These are phyloP conservation scores for Aphanomyces cochlioides DNA, from an alignment of 352 stramenopile species.

Conservation along the genomic window DNA sequence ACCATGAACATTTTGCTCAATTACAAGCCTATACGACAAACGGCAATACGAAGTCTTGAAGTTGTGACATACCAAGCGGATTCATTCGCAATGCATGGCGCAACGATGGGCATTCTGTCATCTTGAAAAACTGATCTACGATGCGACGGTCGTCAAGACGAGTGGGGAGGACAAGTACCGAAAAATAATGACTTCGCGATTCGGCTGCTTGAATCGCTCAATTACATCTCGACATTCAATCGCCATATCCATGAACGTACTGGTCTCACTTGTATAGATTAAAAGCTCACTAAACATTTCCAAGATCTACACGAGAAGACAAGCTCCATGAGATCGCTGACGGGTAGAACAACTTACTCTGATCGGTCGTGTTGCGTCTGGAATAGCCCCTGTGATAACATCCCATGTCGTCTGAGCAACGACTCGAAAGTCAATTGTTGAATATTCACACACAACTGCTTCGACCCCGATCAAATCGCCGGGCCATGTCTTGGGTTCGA, in stretches of 20 bases:
- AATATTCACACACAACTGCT: background rate
- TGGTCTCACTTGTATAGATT: background rate
- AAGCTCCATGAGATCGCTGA: background rate
- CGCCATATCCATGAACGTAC: constrained; percentile 1
- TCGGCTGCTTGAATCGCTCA: background rate
- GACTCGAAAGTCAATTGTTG: constrained; percentile 3
- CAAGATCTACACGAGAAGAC: constrained; percentile 11
- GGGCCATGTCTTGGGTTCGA: constrained; percentile 1
- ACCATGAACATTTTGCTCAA: too few species aligned
- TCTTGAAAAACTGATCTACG: constrained; percentile 4
- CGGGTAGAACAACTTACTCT: background rate
- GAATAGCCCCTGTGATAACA: background rate
- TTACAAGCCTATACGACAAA: too few species aligned
- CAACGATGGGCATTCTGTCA: constrained; percentile 1
- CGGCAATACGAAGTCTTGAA: too few species aligned
- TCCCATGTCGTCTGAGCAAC: background rate
- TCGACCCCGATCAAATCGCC: background rate
- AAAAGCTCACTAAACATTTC: constrained; percentile 11
- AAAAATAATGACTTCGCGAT: constrained; percentile 15
- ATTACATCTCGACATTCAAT: constrained; percentile 11
- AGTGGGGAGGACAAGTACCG: background rate
- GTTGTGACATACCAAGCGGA: background rate
- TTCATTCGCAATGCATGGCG: constrained; percentile 8
- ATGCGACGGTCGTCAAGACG: too few species aligned
- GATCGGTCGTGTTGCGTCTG: too few species aligned